Percentiles rank a stretch among this genome's conserved stretches.
phyloP scores from a whole-genome alignment of 169 alveolate genomes.

The Plasmodium adleri region DNA sequence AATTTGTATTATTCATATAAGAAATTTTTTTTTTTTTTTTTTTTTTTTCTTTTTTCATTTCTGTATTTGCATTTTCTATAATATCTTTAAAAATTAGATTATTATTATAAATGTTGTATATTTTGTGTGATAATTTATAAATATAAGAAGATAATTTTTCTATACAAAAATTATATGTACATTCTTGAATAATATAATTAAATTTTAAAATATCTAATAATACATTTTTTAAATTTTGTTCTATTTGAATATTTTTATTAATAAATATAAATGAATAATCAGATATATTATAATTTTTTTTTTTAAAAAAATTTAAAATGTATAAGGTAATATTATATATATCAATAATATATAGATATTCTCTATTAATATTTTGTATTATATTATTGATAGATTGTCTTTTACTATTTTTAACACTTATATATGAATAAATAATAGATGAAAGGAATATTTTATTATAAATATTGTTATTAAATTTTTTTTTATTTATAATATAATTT shows the following conservation, averaged over 20 bases:
- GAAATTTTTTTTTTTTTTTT: not conserved
- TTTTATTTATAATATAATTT: not conserved
- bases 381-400: conserved; percentile 29
- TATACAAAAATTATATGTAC: conserved; percentile 9
- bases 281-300: not conserved
- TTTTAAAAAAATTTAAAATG: not conserved
- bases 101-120: not conserved
- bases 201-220: conserved; percentile 33
- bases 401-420: conserved; percentile 57
- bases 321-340: conserved; percentile 17
- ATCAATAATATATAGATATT: conserved; percentile 36
- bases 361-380: conserved; percentile 4
- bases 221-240: conserved; percentile 31
- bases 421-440: conserved; percentile 52
- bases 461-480: not conserved
- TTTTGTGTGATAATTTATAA: conserved; percentile 31
- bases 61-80: conserved; percentile 5
- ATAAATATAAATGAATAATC: conserved; percentile 13
- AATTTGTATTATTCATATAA: not conserved
- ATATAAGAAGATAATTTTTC: conserved; percentile 56
- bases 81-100: not conserved
- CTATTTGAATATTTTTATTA: conserved; percentile 2
- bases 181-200: conserved; percentile 34
- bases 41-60: conserved; percentile 15
- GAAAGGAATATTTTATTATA: conserved; percentile 23